A percentile compares a stretch with the other conserved stretches of the same genome.
phyloP scores from a whole-genome alignment of 164 flowering plant species.

The Macadamia integrifolia region DNA sequence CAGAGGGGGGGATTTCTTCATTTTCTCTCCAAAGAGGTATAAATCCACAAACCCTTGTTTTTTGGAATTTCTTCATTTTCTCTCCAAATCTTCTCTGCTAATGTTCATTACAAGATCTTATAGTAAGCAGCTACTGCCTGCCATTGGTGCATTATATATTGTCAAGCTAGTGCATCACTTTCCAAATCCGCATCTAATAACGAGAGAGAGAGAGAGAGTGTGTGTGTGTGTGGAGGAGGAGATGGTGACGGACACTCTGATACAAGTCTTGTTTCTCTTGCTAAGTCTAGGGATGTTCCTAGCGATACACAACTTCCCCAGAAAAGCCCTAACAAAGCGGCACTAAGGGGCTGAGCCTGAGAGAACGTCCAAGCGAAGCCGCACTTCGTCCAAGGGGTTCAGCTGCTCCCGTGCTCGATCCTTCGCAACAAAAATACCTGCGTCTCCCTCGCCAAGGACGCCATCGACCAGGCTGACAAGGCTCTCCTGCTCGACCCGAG shows the following conservation, averaged over 20 bases:
- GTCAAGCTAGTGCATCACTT: no score
- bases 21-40: no score
- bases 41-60: no score
- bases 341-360: conserved; percentile 31
- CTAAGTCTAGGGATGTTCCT: conserved; percentile 26
- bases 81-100: no score
- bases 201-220: not conserved
- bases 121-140: no score
- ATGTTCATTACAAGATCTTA: no score
- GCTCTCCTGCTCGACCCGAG: conserved; percentile 61
- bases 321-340: conserved; percentile 29
- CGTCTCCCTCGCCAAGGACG: conserved; percentile 41
- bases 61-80: no score
- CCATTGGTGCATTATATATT: no score
- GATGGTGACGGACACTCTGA: conserved; percentile 5
- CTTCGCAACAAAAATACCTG: conserved; percentile 22
- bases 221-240: not conserved
- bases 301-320: conserved; percentile 47
- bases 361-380: conserved; percentile 48
- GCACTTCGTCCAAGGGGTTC: conserved; percentile 88
- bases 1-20: no score
- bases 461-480: conserved; percentile 54
- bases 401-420: conserved; percentile 67
- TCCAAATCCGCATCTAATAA: no score
- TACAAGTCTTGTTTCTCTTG: conserved; percentile 15